These are phyloP conservation scores for Trichoderma sp. DNA, from an alignment of 2,329 filamentous ascomycete genomes.

Conservation along the genomic window DNA sequence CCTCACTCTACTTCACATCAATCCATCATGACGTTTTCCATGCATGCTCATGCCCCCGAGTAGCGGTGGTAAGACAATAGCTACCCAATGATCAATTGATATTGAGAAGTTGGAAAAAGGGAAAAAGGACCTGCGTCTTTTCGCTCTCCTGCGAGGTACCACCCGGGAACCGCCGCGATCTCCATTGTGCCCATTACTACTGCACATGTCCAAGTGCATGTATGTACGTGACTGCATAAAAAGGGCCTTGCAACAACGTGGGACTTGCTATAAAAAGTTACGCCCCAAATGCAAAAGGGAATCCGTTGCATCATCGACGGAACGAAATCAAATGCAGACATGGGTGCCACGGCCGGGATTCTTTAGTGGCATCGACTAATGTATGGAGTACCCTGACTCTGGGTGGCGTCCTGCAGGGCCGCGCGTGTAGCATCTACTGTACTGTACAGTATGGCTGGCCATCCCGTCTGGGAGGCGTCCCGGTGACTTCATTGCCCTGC, in stretches of 20 bases:
- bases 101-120: background rate
- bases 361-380: background rate
- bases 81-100: background rate
- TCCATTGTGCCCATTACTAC: background rate
- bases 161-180: background rate
- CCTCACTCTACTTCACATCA: background rate
- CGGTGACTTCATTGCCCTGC: background rate
- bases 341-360: background rate
- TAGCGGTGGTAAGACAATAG: background rate
- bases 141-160: slow-evolving; percentile 6
- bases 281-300: background rate
- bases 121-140: background rate
- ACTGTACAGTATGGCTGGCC: background rate
- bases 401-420: background rate
- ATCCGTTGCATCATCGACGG: slow-evolving; percentile 7
- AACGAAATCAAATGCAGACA: background rate
- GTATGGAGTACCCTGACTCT: background rate
- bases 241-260: slow-evolving; percentile 23
- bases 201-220: background rate
- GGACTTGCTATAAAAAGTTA: slow-evolving; percentile 14
- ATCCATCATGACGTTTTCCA: background rate
- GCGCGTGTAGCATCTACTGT: background rate
- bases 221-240: background rate
- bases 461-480: background rate
- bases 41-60: background rate